phyloP scores from a whole-genome alignment of 345 rosid species.

The Cardamine chenopodiifolia region DNA sequence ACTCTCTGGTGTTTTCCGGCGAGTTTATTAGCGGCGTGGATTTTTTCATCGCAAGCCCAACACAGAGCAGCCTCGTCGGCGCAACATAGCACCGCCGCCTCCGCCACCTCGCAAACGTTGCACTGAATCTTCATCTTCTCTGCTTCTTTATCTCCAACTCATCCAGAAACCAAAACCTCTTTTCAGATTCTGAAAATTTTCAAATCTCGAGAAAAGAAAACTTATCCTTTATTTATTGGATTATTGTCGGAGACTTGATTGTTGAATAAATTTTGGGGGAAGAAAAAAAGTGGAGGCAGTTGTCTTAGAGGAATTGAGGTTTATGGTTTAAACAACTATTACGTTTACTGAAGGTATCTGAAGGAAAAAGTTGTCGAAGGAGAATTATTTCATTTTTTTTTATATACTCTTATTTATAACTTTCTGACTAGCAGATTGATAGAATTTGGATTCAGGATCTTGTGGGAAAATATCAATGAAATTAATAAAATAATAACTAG shows the following conservation, averaged over 20 bases:
- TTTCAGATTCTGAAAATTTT: neutral
- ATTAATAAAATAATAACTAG: constrained; percentile 22
- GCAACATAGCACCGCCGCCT: constrained; percentile 92
- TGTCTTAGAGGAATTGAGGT: constrained; percentile 35
- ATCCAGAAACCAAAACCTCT: neutral
- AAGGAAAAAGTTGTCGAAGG: neutral
- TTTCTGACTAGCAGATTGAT: neutral
- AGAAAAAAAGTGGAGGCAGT: constrained; percentile 7
- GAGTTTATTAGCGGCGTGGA: constrained; percentile 95
- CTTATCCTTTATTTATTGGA: neutral
- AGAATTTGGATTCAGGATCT: constrained; percentile 15
- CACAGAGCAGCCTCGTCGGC: constrained; percentile 99
- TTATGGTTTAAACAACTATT: constrained; percentile 46
- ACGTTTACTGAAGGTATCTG: constrained; percentile 24
- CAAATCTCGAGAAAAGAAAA: constrained; percentile 9
- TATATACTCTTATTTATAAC: neutral
- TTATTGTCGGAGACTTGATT: constrained; percentile 13
- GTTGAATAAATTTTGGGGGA: neutral
- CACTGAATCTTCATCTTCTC: constrained; percentile 89
- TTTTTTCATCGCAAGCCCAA: constrained; percentile 82
- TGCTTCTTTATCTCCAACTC: neutral
- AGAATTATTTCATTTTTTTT: neutral
- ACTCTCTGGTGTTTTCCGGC: constrained; percentile 96
- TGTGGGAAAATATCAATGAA: constrained; percentile 4
- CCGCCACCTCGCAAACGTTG: constrained; percentile 92